Evolutionary conservation across 371 early-diverging fungal genomes (phyloP).

Genomic region (Enterocytospora artemiae): DNA sequence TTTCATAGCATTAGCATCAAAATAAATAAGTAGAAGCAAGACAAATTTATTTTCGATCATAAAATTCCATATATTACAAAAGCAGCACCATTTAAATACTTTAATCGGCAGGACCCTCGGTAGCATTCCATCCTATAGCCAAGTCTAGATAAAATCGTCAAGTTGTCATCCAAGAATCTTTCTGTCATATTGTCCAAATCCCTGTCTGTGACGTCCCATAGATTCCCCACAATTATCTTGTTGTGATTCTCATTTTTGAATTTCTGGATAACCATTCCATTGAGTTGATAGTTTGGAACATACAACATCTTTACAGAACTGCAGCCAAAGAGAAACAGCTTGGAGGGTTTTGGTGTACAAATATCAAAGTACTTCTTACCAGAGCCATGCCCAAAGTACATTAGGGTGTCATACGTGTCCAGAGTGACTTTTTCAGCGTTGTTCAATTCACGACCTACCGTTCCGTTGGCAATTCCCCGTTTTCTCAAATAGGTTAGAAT

Average conservation of each 20-base stretch:
- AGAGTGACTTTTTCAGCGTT: conserved; percentile 2
- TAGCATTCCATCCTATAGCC: conserved; percentile 45
- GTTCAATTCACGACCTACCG: conserved; percentile 6
- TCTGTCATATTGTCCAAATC: conserved; percentile 73
- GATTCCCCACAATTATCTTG: conserved; percentile 76
- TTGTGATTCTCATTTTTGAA: conserved; percentile 41
- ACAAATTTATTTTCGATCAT: background rate
- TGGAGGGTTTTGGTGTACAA: conserved; percentile 15
- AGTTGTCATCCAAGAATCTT: conserved; percentile 60
- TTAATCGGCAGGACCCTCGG: conserved; percentile 66
- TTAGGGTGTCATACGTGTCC: conserved; percentile 23
- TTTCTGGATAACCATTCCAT: conserved; percentile 10
- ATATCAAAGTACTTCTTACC: conserved; percentile 69
- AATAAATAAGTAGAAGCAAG: background rate
- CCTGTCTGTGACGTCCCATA: conserved; percentile 97
- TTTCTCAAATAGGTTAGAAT: conserved; percentile 17
- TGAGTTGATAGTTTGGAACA: background rate
- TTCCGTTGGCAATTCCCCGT: conserved; percentile 8
- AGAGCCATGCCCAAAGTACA: conserved; percentile 90
- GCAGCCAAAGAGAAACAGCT: conserved; percentile 56
- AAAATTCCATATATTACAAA: conserved; percentile 79
- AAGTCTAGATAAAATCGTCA: conserved; percentile 6
- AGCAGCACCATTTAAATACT: conserved; percentile 79
- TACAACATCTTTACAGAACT: conserved; percentile 42
- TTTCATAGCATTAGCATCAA: background rate